Base-by-base conservation (phyloP, 345 rosid genomes). In the Salix arbutifolia region DNA sequence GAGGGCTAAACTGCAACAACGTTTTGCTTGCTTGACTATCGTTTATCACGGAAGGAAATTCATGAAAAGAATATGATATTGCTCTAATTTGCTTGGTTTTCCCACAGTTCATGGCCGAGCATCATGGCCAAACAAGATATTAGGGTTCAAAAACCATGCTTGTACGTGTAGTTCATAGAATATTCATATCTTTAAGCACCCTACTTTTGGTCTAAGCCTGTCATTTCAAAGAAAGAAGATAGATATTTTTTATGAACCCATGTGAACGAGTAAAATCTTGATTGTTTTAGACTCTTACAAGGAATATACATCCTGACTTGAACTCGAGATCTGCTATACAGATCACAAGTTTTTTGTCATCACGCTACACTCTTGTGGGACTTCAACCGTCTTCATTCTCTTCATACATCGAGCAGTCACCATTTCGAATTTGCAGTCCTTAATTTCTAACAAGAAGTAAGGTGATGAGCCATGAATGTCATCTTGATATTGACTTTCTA, bases 321-420 rank as follows among this genome's bases (percentile, higher is more conserved):
- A 37, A 37, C 10, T 37, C 10, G 0, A 37, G 2, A 37, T 2
- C 2, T 37, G 0, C 1, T 37, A 0, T 37, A 0, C 2, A 8
- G 0, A 6, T 37, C 0, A 6, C 7, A 37, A 37, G 0, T 2
- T 0, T 1, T 7, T 37, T 37, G 0, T 0, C 2, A 37, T 37
- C 40, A 37, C 40, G 10, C 1, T 2, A 37, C 2, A 0, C 40
- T 0, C 10, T 3, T 30, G 2, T 30, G 2, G 4, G 4, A 30
- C 31, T 30, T 30, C 4, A 30, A 1, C 0, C 19, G 21, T 53
- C 9, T 53, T 3, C n/a, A 30, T 52, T 18, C 31, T 31, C 37
- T 8, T 33, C 19, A 31, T 11, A 53, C 53, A 19, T 33, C 64
- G 16, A 53, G 13, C 28, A 10, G 67, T 6, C 53, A 48, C 19